A percentile compares a stretch with the other conserved stretches of the same genome.
phyloP scores from a whole-genome alignment of 345 rosid species.

The Rhizophora apiculata region DNA sequence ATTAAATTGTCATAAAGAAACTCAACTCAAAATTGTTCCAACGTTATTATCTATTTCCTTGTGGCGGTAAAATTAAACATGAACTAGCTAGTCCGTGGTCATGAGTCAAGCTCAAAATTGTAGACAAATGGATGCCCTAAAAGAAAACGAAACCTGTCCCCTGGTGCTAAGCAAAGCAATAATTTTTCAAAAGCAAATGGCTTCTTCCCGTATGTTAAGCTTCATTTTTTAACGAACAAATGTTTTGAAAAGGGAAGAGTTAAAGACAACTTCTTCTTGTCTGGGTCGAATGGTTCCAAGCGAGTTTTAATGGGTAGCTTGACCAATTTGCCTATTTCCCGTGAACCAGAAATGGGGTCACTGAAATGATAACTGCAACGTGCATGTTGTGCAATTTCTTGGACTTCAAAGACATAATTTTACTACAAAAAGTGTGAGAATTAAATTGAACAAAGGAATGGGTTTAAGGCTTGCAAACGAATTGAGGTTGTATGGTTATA shows the following conservation, averaged over 20 bases:
- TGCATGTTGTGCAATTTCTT: not conserved
- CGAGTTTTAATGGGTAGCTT: not conserved
- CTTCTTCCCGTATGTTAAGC: not conserved
- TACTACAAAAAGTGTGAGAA: too few species aligned
- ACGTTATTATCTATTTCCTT: too few species aligned
- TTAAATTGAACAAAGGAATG: too few species aligned
- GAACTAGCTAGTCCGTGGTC: too few species aligned
- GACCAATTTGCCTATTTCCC: not conserved
- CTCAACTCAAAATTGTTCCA: too few species aligned
- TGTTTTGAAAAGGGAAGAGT: not conserved
- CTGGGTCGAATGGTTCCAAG: not conserved
- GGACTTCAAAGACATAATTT: too few species aligned
- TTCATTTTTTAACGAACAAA: not conserved
- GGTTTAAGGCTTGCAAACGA: too few species aligned
- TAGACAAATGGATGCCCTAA: not conserved
- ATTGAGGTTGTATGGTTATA: too few species aligned
- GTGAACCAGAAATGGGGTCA: conserved; percentile 17
- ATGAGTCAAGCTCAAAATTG: too few species aligned
- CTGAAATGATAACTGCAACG: conserved; percentile 3
- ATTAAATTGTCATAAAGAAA: too few species aligned
- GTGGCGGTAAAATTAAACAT: too few species aligned
- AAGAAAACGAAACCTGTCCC: not conserved
- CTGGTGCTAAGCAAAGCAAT: not conserved
- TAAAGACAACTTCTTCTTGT: not conserved
- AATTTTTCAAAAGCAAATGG: not conserved